Base-by-base conservation (phyloP, 768 basidiomycete genomes). In the Clavulina sp. region DNA sequence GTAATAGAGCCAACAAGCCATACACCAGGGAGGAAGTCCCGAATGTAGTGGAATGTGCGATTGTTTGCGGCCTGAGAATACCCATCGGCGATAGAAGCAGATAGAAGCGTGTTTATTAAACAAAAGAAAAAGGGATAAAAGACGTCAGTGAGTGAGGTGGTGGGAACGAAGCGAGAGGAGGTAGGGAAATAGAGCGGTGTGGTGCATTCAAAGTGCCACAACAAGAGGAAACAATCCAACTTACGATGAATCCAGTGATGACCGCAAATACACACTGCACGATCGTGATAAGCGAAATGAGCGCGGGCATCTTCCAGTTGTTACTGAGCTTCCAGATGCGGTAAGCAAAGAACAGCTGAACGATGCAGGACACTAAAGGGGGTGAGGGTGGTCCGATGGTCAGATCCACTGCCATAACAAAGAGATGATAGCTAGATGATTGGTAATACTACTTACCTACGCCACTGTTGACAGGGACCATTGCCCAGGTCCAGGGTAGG, bases 311-410 rank as follows among this genome's bases (percentile, higher is more conserved):
- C 13, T 9, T 28, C 13, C 13, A 46, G 13, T 16, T 16, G 7
- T 49, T 18, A 30, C 48, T 49, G 26, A 49, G 32, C 18, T 18
- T 18, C 52, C 51, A 54, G n/a, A 54, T 54, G 28, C 54, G 54
- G 29, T 48, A 54, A 16, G 47, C 54, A 36, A 54, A 54, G 54
- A 54, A 54, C 26, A 54, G 41, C 31, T 54, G 54, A 9, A 54
- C 54, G 18, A 48, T 54, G 32, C 29, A 23, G 28, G 54, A 54
- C 16, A 54, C 54, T n/a, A n/a, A n/a, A n/a, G n/a, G n/a, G 19
- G 34, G 34, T 9, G 34, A 38, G 19, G 19, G 34, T 38, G 34
- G 19, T 19, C 34, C 34, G 34, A 9, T 19, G 34, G 34, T 38
- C n/a, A n/a, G 34, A 9, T 38, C 19, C 9, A 19, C 34, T 19